These are phyloP conservation scores for Rhodotorula diobovata DNA, from an alignment of 768 basidiomycete species.

Conservation along the genomic window DNA sequence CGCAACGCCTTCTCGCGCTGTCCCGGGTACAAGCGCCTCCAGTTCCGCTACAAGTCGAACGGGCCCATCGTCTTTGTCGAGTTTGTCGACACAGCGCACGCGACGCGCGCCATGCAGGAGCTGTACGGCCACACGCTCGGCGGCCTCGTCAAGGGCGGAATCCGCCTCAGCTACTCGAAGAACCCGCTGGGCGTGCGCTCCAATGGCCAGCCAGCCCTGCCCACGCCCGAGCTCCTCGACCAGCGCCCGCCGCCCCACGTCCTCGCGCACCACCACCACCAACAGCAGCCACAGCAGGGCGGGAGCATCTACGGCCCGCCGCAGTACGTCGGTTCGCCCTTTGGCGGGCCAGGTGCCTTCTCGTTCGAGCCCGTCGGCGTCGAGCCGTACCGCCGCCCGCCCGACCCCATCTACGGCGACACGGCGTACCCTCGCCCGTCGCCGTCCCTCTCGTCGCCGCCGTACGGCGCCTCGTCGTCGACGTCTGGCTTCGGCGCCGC, in stretches of 20 bases:
- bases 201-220: constrained; percentile 15
- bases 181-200: constrained; percentile 74
- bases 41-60: constrained; percentile 91
- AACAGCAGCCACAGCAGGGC: not conserved
- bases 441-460: not conserved
- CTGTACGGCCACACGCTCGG: constrained; percentile 86
- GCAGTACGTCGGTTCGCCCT: not conserved
- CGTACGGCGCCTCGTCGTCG: not conserved
- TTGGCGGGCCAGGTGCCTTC: not conserved
- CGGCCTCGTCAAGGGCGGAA: constrained; percentile 88
- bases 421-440: not conserved
- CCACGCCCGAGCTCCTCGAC: too few relatives aligned
- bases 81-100: constrained; percentile 85
- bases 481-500: too few relatives aligned
- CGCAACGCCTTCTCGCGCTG: constrained; percentile 72
- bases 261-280: not conserved
- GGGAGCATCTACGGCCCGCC: constrained; percentile 1
- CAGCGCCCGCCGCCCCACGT: not conserved
- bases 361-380: not conserved
- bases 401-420: constrained; percentile 29
- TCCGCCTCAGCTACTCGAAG: constrained; percentile 90
- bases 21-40: constrained; percentile 83
- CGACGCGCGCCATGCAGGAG: constrained; percentile 80
- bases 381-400: constrained; percentile 29
- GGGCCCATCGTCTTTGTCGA: constrained; percentile 99